Evolutionary conservation across 208 protist genomes (phyloP).

Genomic region (Lotmaria passim): DNA sequence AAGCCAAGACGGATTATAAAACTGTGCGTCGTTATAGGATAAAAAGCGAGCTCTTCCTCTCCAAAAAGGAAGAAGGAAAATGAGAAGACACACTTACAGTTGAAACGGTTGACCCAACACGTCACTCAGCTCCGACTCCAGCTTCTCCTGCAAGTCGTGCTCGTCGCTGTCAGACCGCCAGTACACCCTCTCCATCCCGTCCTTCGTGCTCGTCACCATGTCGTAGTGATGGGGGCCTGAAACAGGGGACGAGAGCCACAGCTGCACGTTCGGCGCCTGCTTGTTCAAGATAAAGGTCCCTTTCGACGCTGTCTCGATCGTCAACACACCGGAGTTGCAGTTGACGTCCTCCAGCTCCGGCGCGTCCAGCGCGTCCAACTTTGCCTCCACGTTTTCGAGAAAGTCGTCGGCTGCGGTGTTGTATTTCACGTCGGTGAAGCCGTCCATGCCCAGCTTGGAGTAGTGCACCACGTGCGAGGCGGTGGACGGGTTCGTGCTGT

Average conservation of each 20-base stretch:
- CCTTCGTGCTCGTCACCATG: slow-evolving; percentile 44
- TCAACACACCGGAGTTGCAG: slow-evolving; percentile 75
- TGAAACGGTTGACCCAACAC: slow-evolving; percentile 38
- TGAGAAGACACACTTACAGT: slow-evolving; percentile 19
- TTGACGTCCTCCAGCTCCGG: slow-evolving; percentile 68
- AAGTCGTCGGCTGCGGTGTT: slow-evolving; percentile 76
- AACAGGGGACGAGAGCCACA: slow-evolving; percentile 93
- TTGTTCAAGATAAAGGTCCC: slow-evolving; percentile 93
- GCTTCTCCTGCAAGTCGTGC: slow-evolving; percentile 63
- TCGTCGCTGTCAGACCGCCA: slow-evolving; percentile 70
- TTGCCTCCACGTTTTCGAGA: slow-evolving; percentile 61
- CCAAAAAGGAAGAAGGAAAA: not conserved
- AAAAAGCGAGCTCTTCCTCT: not conserved
- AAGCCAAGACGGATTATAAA: not conserved
- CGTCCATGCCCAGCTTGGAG: slow-evolving; percentile 83
- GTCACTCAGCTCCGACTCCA: slow-evolving; percentile 74
- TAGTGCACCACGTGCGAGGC: slow-evolving; percentile 41
- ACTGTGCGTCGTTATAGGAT: too few relatives aligned
- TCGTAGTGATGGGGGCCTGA: slow-evolving; percentile 92
- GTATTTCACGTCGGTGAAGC: slow-evolving; percentile 82
- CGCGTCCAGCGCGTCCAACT: slow-evolving; percentile 62
- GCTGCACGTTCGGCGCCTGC: slow-evolving; percentile 91
- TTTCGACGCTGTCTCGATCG: slow-evolving; percentile 56
- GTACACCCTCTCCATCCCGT: slow-evolving; percentile 31
- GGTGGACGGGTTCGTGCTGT: not conserved